Base-by-base conservation (phyloP, 1,284 basidiomycete genomes). In the Vanrija humicola region DNA sequence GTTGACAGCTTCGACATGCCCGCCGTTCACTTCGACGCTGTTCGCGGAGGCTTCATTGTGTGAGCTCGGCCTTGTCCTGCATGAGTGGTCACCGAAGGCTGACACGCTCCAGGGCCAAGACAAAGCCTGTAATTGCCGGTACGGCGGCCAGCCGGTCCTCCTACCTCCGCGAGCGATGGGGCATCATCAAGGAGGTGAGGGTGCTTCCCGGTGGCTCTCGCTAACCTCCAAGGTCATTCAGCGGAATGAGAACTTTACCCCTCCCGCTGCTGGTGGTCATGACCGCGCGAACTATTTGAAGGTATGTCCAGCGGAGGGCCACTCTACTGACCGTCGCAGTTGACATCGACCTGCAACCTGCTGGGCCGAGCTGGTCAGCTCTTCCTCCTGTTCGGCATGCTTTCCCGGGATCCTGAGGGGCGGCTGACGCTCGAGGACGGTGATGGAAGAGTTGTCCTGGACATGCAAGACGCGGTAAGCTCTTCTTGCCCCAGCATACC, bases 1-100 rank as follows among this genome's bases (percentile, higher is more conserved):
- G 80, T 98, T 38, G 86, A 96, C 71, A 87, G 94, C 10, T 97
- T 94, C 65, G 87, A 93, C 38, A 96, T 98, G 90, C 95, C 95
- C 0, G 79, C 86, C 9, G 89, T 92, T 83, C 83, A 86, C 64
- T 98, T 92, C 84, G 91, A 92, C 38, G 79, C 82, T 21, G 87
- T 93, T 64, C 80, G 90, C 57, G 59, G 65, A 18, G 70, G 67
- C 1, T 72, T 68, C 55, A 61, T 64, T 1, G 51, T 55, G 63
- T 70, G 34, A 48, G 63, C 58, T 34, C 16, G 14, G 0, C 5
- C 9, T 28, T 3, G 0, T 1, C 12, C 1, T 18, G 7, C 10
- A 4, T 12, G 12, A 19, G 12, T 12, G 12, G 14, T 8, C 12
- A 15, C 12, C 10, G 3, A 25, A 52, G 43, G 49, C 48, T 50